A percentile compares a stretch with the other conserved stretches of the same genome.
phyloP scores from a whole-genome alignment of 805 yeast species.

The Yamadazyma sp. region DNA sequence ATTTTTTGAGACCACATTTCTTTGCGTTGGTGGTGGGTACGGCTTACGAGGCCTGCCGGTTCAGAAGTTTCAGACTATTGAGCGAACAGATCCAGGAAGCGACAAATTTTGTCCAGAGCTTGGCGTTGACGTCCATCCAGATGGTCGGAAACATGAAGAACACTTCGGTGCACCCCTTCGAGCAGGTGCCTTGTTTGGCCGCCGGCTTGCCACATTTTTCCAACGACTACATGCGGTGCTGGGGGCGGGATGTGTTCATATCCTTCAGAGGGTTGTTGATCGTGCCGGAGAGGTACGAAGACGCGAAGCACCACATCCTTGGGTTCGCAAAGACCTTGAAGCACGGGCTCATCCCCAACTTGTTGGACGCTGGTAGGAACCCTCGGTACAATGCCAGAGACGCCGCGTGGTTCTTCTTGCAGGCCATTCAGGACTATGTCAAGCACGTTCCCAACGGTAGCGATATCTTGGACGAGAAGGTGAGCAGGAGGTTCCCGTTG shows the following conservation, averaged over 20 bases:
- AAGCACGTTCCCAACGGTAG: conserved; percentile 66
- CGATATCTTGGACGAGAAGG: conserved; percentile 64
- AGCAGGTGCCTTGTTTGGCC: conserved; percentile 72
- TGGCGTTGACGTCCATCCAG: conserved; percentile 81
- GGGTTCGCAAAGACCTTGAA: conserved; percentile 88
- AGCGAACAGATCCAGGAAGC: conserved; percentile 54
- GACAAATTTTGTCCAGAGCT: conserved; percentile 72
- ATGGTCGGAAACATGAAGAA: conserved; percentile 74
- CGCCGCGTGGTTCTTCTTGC: conserved; percentile 93
- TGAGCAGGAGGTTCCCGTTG: conserved; percentile 81
- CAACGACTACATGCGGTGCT: conserved; percentile 88
- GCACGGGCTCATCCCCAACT: conserved; percentile 92
- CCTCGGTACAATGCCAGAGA: conserved; percentile 96
- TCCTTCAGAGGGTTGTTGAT: conserved; percentile 79
- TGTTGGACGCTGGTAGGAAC: conserved; percentile 87
- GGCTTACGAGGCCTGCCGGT: conserved; percentile 79
- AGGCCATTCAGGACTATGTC: conserved; percentile 84
- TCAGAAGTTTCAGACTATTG: conserved; percentile 60
- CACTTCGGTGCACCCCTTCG: conserved; percentile 71
- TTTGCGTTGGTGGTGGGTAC: conserved; percentile 81
- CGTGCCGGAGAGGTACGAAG: conserved; percentile 74
- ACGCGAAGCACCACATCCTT: conserved; percentile 77
- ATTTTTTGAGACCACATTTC: conserved; percentile 80
- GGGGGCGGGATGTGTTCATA: conserved; percentile 97
- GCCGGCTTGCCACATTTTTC: conserved; percentile 97